Evolutionary conservation across 345 rosid species (phyloP), one percentile per base, ranked within the genome.

Genomic region (Cardamine chenopodiifolia): DNA sequence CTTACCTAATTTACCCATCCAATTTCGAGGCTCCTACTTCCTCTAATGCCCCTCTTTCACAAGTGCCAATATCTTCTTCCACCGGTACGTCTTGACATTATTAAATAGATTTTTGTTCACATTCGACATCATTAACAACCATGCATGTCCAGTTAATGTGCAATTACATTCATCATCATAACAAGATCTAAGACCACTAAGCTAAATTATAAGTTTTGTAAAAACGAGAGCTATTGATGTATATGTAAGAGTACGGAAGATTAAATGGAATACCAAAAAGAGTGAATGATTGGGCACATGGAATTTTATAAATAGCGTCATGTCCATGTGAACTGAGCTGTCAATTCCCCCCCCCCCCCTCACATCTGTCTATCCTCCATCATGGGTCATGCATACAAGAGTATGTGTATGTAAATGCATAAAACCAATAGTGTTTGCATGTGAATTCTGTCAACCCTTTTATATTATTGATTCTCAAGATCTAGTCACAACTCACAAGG

Each of bases 321-420:
- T 63, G 57, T 58, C 80, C 81, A 78, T 71, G 81, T 78, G 77
- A 66, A 66, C 42, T 78, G 72, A 78, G 77, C 81, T 71, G 73
- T 78, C 68, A 58, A 12, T n/a, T n/a, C n/a, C n/a, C n/a, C n/a
- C n/a, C n/a, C n/a, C n/a, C 40, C 26, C 49, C 75, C 45, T 61
- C 75, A 66, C 73, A 72, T 40, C 66, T 66, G 73, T 71, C 72
- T 66, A 65, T 58, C 67, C 18, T 62, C 65, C 62, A 77, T 77
- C 77, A 77, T 71, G 76, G 72, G 76, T 37, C 72, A 77, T 71
- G 68, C 34, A 71, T 71, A n/a, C 49, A n/a, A 44, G 49, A 44
- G 42, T 58, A n/a, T 47, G 48, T 70, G 59, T 22, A 47, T 71
- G 52, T 37, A 64, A 32, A 40, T 42, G 37, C 60, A 40, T 57